Evolutionary conservation across 768 basidiomycete genomes (phyloP), one percentile per base, ranked within the genome.

Genomic region (Termitomyces sp.): DNA sequence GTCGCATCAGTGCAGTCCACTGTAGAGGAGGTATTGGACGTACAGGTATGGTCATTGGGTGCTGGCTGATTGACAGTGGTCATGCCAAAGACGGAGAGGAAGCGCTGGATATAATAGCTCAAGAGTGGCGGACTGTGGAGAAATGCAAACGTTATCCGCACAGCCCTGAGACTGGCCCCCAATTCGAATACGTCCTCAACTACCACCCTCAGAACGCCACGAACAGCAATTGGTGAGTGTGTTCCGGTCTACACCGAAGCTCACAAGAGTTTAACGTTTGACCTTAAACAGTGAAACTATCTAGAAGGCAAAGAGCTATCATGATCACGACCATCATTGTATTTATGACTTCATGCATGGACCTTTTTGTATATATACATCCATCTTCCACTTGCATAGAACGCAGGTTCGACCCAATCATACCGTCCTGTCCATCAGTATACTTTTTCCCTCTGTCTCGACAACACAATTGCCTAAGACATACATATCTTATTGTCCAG

Each of bases 1-100:
- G 81, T 2, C 77, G 88, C 14, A 77, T 85, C 35, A 75, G 72
- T n/a, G 89, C 88, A 5, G 88, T 92, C 5, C 89, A 92, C 65
- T 92, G 89, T 66, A 79, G 88, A 9, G 89, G 89, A 2, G 89
- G 89, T 0, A 90, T 90, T 50, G 89, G 88, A 1, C 74, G 88
- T 61, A 86, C 86, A 54, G 87, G 87, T 6, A 73, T 77, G 68
- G 76, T 79, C 0, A 71, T 79, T 44, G 87, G 88, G 14, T 90
- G 88, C 67, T 90, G 87, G 87, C 81, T 90, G 40, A 85, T 89
- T 40, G 81, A 89, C 68, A 82, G 82, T 20, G 82, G 82, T 1
- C 68, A 74, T 54, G 88, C 84, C 48, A 74, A 73, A 65, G 79
- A 84, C 62, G 88, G 88, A 14, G 77, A 75, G 55, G 84, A 86